Percentiles rank a stretch among this genome's conserved stretches.
Conservation (phyloP, 2,329 filamentous ascomycete genomes). For the Hypoxylon sp. region DNA sequence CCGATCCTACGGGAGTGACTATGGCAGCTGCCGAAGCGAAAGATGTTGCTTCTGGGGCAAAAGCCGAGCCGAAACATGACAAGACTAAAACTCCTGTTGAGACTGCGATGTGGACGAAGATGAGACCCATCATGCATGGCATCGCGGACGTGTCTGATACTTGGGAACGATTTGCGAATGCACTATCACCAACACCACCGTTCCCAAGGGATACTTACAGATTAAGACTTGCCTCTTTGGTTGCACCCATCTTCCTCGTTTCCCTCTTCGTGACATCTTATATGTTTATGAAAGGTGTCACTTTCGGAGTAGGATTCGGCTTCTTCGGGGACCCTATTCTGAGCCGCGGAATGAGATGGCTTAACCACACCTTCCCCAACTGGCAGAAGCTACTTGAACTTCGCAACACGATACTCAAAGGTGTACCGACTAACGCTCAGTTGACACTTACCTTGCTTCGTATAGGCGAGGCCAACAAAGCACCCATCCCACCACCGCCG, state of each 20-base stretch:
- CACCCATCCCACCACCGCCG: conserved; percentile 73
- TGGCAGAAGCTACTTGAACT: conserved; percentile 81
- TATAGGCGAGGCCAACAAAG: conserved; percentile 81
- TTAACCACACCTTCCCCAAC: conserved; percentile 69
- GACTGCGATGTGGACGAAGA: conserved; percentile 78
- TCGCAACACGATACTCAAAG: conserved; percentile 79
- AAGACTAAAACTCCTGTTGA: conserved; percentile 83
- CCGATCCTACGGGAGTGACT: conserved; percentile 51
- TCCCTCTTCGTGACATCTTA: conserved; percentile 66
- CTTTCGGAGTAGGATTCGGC: conserved; percentile 73
- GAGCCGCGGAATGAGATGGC: conserved; percentile 62
- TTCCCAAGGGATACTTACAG: conserved; percentile 65
- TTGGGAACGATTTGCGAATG: conserved; percentile 53
- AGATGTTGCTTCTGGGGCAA: conserved; percentile 56
- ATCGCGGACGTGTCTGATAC: conserved; percentile 59
- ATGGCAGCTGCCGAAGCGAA: conserved; percentile 52
- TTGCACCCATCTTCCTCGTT: conserved; percentile 60
- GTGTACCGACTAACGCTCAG: conserved; percentile 87
- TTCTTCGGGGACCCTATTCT: conserved; percentile 86
- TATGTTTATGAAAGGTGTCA: conserved; percentile 69
- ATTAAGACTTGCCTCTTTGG: conserved; percentile 60
- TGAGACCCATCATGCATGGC: conserved; percentile 73
- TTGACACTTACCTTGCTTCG: conserved; percentile 82
- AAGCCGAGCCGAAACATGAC: conserved; percentile 65
- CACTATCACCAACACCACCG: conserved; percentile 69